Evolutionary conservation across 2,329 filamentous ascomycete genomes (phyloP).

Genomic region (Polytolypa hystricis): DNA sequence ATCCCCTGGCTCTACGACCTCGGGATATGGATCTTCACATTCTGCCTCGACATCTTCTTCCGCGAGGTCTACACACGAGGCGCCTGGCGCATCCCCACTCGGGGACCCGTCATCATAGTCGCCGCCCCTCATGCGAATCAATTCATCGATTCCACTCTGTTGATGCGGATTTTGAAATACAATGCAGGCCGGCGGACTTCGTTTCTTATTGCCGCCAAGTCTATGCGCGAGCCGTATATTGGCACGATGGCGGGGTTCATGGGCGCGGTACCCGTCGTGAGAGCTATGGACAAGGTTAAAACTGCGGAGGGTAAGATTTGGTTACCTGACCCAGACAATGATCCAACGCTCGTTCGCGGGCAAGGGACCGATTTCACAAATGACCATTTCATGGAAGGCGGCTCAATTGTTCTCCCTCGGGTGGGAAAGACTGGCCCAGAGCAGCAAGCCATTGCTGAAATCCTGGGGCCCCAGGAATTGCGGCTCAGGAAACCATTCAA

Average conservation of each 20-base stretch:
- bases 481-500: constrained; percentile 69
- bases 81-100: constrained; percentile 71
- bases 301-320: constrained; percentile 62
- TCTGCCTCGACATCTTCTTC: constrained; percentile 80
- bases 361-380: constrained; percentile 64
- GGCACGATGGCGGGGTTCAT: constrained; percentile 68
- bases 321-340: constrained; percentile 64
- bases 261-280: constrained; percentile 69
- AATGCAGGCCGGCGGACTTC: constrained; percentile 70
- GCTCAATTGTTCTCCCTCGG: constrained; percentile 65
- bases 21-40: constrained; percentile 21
- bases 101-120: constrained; percentile 74
- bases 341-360: constrained; percentile 62
- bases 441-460: constrained; percentile 60
- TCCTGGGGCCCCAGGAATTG: constrained; percentile 61
- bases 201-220: constrained; percentile 77
- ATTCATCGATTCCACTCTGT: constrained; percentile 77
- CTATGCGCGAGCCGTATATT: constrained; percentile 68
- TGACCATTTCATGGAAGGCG: constrained; percentile 54
- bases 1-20: constrained; percentile 23
- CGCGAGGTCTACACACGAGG: constrained; percentile 76
- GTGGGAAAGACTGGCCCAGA: constrained; percentile 59
- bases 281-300: constrained; percentile 69
- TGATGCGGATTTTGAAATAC: constrained; percentile 67
- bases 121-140: constrained; percentile 82